Conservation (phyloP, 495 filamentous ascomycete species). For the Neurospora terricola region DNA sequence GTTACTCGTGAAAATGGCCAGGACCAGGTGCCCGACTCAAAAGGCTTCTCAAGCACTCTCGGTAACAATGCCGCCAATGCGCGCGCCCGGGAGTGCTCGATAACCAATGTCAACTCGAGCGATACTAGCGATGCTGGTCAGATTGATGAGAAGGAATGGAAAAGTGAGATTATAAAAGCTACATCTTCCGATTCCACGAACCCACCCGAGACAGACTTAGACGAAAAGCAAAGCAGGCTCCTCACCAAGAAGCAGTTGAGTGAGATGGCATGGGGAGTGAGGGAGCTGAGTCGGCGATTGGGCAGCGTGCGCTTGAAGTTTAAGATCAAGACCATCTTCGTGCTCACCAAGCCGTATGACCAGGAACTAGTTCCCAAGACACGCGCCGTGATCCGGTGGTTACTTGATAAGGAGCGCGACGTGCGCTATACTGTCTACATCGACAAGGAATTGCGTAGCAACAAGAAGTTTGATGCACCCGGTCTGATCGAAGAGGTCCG, state of each 20-base stretch:
- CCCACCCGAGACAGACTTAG: slow-evolving; percentile 6
- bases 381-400: slow-evolving; percentile 68
- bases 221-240: slow-evolving; percentile 40
- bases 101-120: neutral
- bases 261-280: slow-evolving; percentile 93
- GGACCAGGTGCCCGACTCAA: slow-evolving; percentile 23
- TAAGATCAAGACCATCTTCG: slow-evolving; percentile 69
- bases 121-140: slow-evolving; percentile 21
- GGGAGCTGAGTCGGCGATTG: slow-evolving; percentile 79
- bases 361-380: slow-evolving; percentile 70
- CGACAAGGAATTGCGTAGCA: slow-evolving; percentile 60
- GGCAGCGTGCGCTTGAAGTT: slow-evolving; percentile 70
- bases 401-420: slow-evolving; percentile 66
- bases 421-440: slow-evolving; percentile 68
- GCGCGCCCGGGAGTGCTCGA: neutral
- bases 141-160: slow-evolving; percentile 37
- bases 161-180: slow-evolving; percentile 19
- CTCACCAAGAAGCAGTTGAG: slow-evolving; percentile 87
- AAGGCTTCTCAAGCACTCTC: slow-evolving; percentile 12
- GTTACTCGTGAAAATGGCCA: slow-evolving; percentile 18
- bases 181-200: slow-evolving; percentile 13
- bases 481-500: slow-evolving; percentile 43
- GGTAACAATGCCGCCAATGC: neutral
- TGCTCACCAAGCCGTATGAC: slow-evolving; percentile 85
- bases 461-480: slow-evolving; percentile 59